Base-by-base conservation (phyloP, 306 rosid species). In the Ammopiptanthus mongolicus region DNA sequence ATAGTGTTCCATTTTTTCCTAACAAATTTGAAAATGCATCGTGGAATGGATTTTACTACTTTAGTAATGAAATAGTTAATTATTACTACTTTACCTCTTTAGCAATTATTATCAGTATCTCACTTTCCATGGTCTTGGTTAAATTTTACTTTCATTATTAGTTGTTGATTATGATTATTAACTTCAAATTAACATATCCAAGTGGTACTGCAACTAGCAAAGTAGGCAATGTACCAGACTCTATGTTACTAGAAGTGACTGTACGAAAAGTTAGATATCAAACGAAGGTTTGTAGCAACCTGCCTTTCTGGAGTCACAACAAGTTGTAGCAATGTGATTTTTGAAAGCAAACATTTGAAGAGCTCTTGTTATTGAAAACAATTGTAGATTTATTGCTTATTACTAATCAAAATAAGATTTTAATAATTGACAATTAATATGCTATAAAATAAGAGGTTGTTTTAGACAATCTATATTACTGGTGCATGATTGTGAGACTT, bases 121-220 rank as follows among this genome's bases (percentile, higher is more conserved):
- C 71, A 47, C 57, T 71, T 37, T 46, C 41, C 14, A 19, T 3
- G 15, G 57, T 21, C 39, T 76, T 70, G 37, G 50, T 51, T 65
- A 42, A 19, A 65, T 80, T 46, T 46, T 66, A 46, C 69, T 57
- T 74, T 11, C 53, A 50, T 37, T 67, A 34, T 53, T 42, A 62
- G 47, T 59, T 53, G 59, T 75, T 84, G 90, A 72, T 81, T 74
- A 86, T 86, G 90, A n/a, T 86, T 36, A 75, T 86, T 53, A 86
- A 84, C 53, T 84, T 86, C 76, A 86, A 84, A 78, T 74, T 84
- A 77, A 86, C 84, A 42, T 86, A 86, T 84, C 90, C 90, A 14
- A 86, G 90, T 86, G 90, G 90, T 52, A 86, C 90, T 46, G 88
- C 88, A 61, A 86, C 88, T 41, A 41, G 87, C 89, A 68, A 86